phyloP scores from a whole-genome alignment of 2,329 filamentous ascomycete genomes.

The Aspergillus aculeatinus region DNA sequence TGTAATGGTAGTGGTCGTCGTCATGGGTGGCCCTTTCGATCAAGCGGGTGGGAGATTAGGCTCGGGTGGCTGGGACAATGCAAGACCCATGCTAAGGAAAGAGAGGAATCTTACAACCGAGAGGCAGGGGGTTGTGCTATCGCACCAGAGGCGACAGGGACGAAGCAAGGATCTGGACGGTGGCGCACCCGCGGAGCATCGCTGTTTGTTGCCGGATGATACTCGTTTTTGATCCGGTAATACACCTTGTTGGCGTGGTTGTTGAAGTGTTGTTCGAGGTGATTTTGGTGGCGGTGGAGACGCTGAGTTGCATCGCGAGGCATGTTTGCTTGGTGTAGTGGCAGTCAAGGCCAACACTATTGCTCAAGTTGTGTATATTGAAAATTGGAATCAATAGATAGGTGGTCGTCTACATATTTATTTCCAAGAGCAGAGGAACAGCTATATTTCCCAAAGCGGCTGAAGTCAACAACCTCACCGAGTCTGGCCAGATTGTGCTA shows the following conservation, averaged over 20 bases:
- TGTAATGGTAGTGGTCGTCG: not conserved
- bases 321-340: not conserved
- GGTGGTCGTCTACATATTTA: not conserved
- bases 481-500: not conserved
- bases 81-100: too few relatives aligned
- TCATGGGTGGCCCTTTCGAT: not conserved
- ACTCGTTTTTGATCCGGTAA: not conserved
- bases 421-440: not conserved
- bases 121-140: too few relatives aligned
- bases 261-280: not conserved
- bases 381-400: not conserved
- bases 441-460: not conserved
- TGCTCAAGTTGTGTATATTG: not conserved
- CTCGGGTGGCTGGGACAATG: too few relatives aligned
- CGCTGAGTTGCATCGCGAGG: not conserved
- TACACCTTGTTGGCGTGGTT: not conserved
- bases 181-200: not conserved
- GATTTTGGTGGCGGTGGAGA: not conserved
- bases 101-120: too few relatives aligned
- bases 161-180: not conserved
- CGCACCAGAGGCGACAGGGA: not conserved
- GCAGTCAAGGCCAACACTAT: not conserved
- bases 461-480: not conserved
- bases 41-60: too few relatives aligned
- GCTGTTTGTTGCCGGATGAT: not conserved